Evolutionary conservation across 108 stramenopile genomes (phyloP).

Genomic region (Cyclostephanos invisitatus): DNA sequence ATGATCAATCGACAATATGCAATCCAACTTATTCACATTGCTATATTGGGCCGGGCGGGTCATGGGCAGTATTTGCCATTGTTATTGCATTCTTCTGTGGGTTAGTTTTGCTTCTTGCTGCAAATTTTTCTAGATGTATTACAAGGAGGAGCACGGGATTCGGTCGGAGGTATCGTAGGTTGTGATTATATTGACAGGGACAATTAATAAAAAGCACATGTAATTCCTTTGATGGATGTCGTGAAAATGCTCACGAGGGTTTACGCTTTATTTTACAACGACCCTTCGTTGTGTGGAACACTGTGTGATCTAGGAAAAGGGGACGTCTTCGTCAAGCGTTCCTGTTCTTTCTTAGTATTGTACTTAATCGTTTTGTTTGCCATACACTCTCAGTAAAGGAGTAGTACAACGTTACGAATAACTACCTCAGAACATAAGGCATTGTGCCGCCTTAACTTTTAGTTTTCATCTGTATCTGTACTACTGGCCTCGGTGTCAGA

Average conservation of each 20-base stretch:
- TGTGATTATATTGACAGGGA: too few species aligned
- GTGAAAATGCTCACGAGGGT: too few species aligned
- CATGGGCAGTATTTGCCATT: slow-evolving; percentile 10
- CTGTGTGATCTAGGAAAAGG: too few species aligned
- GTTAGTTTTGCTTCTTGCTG: neutral
- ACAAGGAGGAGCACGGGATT: neutral
- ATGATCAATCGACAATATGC: slow-evolving; percentile 17
- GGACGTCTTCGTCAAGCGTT: too few species aligned
- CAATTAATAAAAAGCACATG: too few species aligned
- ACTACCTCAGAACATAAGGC: neutral
- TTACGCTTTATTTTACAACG: too few species aligned
- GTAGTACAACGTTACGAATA: neutral
- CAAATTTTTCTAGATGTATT: slow-evolving; percentile 3
- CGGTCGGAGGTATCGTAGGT: neutral
- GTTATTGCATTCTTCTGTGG: slow-evolving; percentile 3
- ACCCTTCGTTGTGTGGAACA: too few species aligned
- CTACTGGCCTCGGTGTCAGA: slow-evolving; percentile 51
- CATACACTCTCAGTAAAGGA: neutral
- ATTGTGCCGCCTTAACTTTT: neutral
- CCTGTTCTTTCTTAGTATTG: too few species aligned
- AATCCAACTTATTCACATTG: slow-evolving; percentile 22
- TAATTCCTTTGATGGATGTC: too few species aligned
- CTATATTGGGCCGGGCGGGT: slow-evolving; percentile 14
- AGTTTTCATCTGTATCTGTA: neutral
- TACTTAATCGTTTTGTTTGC: too few species aligned